Percentiles rank a stretch among this genome's conserved stretches.
Evolutionary conservation across 2,329 filamentous ascomycete species (phyloP).

Genomic region (Claviceps purpurea): DNA sequence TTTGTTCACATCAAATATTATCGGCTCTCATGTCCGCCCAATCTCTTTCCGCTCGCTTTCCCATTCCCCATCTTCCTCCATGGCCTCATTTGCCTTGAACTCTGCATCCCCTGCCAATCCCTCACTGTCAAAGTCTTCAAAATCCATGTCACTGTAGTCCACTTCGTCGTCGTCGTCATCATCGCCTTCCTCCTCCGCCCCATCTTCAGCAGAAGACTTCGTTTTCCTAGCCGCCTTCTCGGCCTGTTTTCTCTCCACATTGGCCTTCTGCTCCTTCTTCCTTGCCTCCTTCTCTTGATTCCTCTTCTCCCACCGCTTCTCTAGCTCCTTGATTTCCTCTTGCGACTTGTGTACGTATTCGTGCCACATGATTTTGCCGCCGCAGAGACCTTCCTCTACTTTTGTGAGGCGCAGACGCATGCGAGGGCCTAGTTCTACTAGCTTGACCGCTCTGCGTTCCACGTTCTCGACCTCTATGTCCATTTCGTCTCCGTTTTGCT

Average conservation of each 20-base stretch:
- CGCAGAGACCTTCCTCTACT: slow-evolving; percentile 86
- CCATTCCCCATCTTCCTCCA: slow-evolving; percentile 38
- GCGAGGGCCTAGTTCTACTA: slow-evolving; percentile 83
- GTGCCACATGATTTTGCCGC: slow-evolving; percentile 93
- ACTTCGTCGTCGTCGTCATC: slow-evolving; percentile 23
- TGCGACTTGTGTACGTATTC: slow-evolving; percentile 80
- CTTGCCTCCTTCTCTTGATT: slow-evolving; percentile 71
- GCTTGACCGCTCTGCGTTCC: slow-evolving; percentile 77
- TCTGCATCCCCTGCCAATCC: slow-evolving; percentile 36
- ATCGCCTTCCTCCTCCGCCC: slow-evolving; percentile 22
- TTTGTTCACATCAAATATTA: too few species aligned
- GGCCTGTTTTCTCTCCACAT: slow-evolving; percentile 71
- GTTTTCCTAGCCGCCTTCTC: slow-evolving; percentile 29
- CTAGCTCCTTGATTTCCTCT: slow-evolving; percentile 63
- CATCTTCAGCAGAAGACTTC: slow-evolving; percentile 18
- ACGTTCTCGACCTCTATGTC: slow-evolving; percentile 43
- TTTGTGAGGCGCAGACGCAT: slow-evolving; percentile 85
- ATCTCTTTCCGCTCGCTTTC: slow-evolving; percentile 31
- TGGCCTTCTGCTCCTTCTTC: slow-evolving; percentile 72
- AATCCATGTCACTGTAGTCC: slow-evolving; percentile 30
- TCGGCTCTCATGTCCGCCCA: not conserved
- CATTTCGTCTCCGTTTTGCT: slow-evolving; percentile 27
- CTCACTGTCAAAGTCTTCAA: slow-evolving; percentile 38
- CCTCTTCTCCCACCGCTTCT: slow-evolving; percentile 69
- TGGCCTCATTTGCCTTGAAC: slow-evolving; percentile 33